Evolutionary conservation across 192 early-diverging fungal species (phyloP), one percentile per base, ranked within the genome.

Genomic region (Jimgerdemannia flammicorona): DNA sequence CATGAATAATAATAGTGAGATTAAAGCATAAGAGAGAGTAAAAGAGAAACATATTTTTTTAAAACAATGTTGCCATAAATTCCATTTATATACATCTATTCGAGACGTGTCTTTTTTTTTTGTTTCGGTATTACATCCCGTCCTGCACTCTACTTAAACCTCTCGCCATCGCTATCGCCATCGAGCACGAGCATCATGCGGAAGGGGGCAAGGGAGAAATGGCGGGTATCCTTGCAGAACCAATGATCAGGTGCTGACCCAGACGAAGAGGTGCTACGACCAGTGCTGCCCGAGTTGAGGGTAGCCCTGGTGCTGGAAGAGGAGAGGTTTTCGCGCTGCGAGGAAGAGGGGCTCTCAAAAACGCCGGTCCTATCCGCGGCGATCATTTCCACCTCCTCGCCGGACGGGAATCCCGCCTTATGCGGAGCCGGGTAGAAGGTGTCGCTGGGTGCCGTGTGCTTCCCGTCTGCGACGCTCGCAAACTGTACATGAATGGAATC

Each of bases 101-200:
- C n/a, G n/a, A n/a, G n/a, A n/a, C n/a, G n/a, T n/a, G n/a, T n/a
- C n/a, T n/a, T n/a, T n/a, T n/a, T n/a, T n/a, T n/a, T n/a, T n/a
- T n/a, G n/a, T n/a, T n/a, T n/a, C n/a, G 64, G 14, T 65, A 65
- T 65, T 18, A 1, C 19, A 65, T 19, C 14, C 64, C 19, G 64
- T 19, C 14, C 14, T 65, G 19, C 14, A 65, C 14, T 65, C 64
- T 19, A 65, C 19, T 1, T 19, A 65, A 65, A 18, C 14, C 19
- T 65, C 64, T 14, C 64, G 14, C 64, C 19, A 65, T 65, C 64
- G 19, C 19, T 19, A 18, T 20, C 67, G 8, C 67, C 67, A 44
- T 75, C 69, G n/a, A 75, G 67, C 3, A 39, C 41, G 54, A 75
- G 44, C 10, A 75, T 42, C 74, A 75, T 75, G 54, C 74, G 69